phyloP scores from a whole-genome alignment of 768 basidiomycete genomes.

The Kwoniella pini region DNA sequence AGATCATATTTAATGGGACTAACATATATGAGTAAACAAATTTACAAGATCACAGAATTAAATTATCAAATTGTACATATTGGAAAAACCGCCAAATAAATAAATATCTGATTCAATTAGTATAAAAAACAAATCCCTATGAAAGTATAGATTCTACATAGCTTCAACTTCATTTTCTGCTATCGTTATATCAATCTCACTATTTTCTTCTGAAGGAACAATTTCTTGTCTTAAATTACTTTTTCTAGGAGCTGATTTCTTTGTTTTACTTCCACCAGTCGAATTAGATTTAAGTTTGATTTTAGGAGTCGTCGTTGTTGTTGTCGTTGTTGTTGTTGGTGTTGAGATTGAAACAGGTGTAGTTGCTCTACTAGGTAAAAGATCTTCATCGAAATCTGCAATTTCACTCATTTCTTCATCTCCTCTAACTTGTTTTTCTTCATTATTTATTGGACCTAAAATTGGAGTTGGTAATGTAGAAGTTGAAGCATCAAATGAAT shows the following conservation, averaged over 20 bases:
- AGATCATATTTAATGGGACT: too few relatives aligned
- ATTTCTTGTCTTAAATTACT: conserved; percentile 47
- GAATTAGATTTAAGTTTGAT: background rate
- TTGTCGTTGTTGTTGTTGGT: background rate
- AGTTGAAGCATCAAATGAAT: conserved; percentile 19
- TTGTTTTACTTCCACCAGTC: background rate
- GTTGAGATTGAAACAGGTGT: background rate
- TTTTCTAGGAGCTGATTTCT: conserved; percentile 33
- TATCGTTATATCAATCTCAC: background rate
- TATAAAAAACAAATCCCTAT: too few relatives aligned
- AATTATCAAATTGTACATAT: too few relatives aligned
- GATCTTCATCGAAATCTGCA: conserved; percentile 26
- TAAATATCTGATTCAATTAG: too few relatives aligned
- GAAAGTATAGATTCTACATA: too few relatives aligned
- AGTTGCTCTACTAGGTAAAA: conserved; percentile 9
- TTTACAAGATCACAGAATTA: too few relatives aligned
- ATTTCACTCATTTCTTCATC: conserved; percentile 29
- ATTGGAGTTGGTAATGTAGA: conserved; percentile 1
- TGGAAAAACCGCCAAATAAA: too few relatives aligned
- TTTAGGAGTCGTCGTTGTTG: background rate
- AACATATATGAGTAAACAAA: too few relatives aligned
- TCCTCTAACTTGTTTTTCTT: background rate
- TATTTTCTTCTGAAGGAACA: conserved; percentile 19
- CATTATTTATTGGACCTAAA: background rate
- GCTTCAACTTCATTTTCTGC: too few relatives aligned